Base-by-base conservation (phyloP, 2,329 filamentous ascomycete species). In the Trichoderma cornu-damae region DNA sequence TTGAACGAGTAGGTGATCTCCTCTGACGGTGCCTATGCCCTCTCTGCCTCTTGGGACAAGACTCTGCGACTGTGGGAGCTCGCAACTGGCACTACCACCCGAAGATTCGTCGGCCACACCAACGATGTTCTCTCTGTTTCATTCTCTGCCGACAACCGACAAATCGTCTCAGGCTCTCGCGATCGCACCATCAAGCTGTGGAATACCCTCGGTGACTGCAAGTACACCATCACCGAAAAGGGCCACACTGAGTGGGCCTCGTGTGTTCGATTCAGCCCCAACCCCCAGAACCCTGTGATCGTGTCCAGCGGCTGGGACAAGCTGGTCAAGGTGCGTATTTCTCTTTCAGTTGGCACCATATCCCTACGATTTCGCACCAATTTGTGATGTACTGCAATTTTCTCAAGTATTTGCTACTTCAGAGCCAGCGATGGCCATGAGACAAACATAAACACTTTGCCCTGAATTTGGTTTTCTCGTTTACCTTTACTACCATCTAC, bases 381-480 rank as follows among this genome's bases (percentile, higher is more conserved):
- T 51, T 85, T 75, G 94, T 91, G 93, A 97, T 97, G 93, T 83
- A 88, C 85, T 88, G 84, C 86, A 88, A 85, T 73, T 63, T 77
- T 78, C 76, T 74, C 80, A 91, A 90, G 92, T 97, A 97, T 97
- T 97, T 97, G 94, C 94, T 97, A 97, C 94, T 99, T 97, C 93
- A 96, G 94, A 99, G 91, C 90, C 85, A 73, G 75, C 73, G 12
- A 38, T 76, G 84, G 92, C 90, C 77, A 96, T 97, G 94, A 99
- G 93, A 99, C 90, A 86, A 95, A 81, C 79, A 85, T 70, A 88
- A 88, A 93, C 91, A 22, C 89, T 80, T 83, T 83, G 84, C 83
- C 82, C 90, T 95, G 90, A 95, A 85, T 73, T 70, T 69, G 63
- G 61, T 66, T 54, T 64, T 48, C 54, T 56, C 49, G 50, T 52